Conservation (phyloP, 768 basidiomycete genomes). For the Termitomyces sp. region DNA sequence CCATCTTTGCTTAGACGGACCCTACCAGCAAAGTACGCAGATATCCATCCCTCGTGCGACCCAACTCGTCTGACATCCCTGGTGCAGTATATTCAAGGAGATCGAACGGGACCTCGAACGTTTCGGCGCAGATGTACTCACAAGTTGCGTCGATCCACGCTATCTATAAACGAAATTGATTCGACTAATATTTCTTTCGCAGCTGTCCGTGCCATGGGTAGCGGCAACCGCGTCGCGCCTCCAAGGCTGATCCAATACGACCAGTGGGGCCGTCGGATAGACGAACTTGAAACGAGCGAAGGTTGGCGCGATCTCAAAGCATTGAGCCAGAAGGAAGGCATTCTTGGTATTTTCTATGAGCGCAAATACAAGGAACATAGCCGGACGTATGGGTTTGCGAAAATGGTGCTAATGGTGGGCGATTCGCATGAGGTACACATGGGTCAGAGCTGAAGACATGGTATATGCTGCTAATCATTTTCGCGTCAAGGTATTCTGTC, state of each 20-base stretch:
- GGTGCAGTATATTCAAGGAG: slow-evolving; percentile 38
- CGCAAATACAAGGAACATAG: slow-evolving; percentile 58
- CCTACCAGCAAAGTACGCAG: slow-evolving; percentile 42
- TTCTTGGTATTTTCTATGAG: slow-evolving; percentile 67
- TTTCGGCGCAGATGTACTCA: slow-evolving; percentile 53
- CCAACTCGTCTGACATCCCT: background rate
- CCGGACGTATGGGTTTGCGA: slow-evolving; percentile 63
- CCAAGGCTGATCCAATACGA: slow-evolving; percentile 67
- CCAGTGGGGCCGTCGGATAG: slow-evolving; percentile 69
- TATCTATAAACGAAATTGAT: background rate
- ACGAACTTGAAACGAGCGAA: slow-evolving; percentile 66
- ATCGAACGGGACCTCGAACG: slow-evolving; percentile 60
- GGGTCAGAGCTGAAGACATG: background rate
- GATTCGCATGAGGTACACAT: slow-evolving; percentile 63
- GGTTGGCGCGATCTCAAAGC: slow-evolving; percentile 71
- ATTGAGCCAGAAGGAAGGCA: slow-evolving; percentile 57
- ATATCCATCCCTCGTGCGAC: background rate
- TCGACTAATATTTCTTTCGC: background rate
- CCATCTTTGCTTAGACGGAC: slow-evolving; percentile 56
- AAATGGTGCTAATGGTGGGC: slow-evolving; percentile 56
- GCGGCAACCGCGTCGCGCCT: slow-evolving; percentile 37
- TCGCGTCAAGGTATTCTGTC: slow-evolving; percentile 55
- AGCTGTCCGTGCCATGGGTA: slow-evolving; percentile 57
- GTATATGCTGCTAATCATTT: background rate
- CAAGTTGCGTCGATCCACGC: slow-evolving; percentile 33